phyloP scores from a whole-genome alignment of 208 protist species.

The Dictyostelium gargantuum region DNA sequence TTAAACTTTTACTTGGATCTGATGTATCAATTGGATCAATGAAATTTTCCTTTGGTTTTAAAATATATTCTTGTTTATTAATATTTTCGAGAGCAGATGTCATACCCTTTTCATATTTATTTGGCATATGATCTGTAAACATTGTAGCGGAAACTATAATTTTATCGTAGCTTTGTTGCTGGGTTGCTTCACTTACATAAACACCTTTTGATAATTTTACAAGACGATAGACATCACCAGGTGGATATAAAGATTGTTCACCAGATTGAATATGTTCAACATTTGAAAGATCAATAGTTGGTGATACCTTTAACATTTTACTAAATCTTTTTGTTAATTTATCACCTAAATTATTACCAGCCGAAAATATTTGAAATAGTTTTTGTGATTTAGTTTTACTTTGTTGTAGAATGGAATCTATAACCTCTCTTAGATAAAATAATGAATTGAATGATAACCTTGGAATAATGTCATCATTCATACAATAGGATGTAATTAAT shows the following conservation, averaged over 20 bases:
- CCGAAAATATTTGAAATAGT: conserved; percentile 66
- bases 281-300: conserved; percentile 32
- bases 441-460: conserved; percentile 38
- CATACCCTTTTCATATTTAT: conserved; percentile 56
- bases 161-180: not conserved
- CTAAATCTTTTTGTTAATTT: not conserved
- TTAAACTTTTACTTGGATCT: not conserved
- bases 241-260: conserved; percentile 9
- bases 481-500: not conserved
- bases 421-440: conserved; percentile 57
- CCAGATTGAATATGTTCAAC: not conserved
- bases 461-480: conserved; percentile 61
- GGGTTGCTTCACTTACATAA: not conserved
- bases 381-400: conserved; percentile 44
- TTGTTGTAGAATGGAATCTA: conserved; percentile 52
- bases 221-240: not conserved
- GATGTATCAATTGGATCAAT: not conserved
- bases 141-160: conserved; percentile 48
- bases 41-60: not conserved
- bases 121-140: conserved; percentile 62
- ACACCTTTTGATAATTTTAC: conserved; percentile 25
- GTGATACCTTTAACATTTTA: conserved; percentile 36
- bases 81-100: not conserved
- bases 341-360: conserved; percentile 13
- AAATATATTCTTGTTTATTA: not conserved